Conservation (phyloP, 2,329 filamentous ascomycete species). For the Coleophoma crateriformis region DNA sequence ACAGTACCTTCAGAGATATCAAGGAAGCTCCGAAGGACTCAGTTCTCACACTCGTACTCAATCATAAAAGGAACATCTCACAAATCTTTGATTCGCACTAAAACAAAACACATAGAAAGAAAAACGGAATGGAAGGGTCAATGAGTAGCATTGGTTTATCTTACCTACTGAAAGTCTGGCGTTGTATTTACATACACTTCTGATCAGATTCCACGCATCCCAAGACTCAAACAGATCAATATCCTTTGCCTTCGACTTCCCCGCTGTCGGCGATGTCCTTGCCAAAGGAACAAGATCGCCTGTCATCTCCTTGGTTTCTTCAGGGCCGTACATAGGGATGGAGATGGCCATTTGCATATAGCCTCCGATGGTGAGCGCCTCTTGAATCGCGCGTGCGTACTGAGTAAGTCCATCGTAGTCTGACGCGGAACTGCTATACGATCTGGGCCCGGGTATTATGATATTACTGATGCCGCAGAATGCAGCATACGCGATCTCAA, state of each 20-base stretch:
- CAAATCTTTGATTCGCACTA: neutral
- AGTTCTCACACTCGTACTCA: slow-evolving; percentile 9
- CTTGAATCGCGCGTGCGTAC: slow-evolving; percentile 79
- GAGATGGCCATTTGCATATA: slow-evolving; percentile 78
- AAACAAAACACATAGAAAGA: slow-evolving; percentile 7
- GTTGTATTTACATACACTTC: slow-evolving; percentile 81
- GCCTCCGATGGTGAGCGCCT: slow-evolving; percentile 67
- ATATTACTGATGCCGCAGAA: slow-evolving; percentile 88
- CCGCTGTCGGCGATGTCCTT: slow-evolving; percentile 20
- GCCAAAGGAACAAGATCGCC: slow-evolving; percentile 25
- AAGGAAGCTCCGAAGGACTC: slow-evolving; percentile 19
- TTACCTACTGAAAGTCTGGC: slow-evolving; percentile 77
- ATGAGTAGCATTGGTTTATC: slow-evolving; percentile 31
- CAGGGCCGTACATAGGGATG: slow-evolving; percentile 76
- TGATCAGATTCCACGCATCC: slow-evolving; percentile 91
- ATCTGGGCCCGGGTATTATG: slow-evolving; percentile 71
- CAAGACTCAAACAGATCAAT: slow-evolving; percentile 74
- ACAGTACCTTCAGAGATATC: slow-evolving; percentile 21
- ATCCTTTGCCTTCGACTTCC: slow-evolving; percentile 34
- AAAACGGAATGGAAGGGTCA: slow-evolving; percentile 9
- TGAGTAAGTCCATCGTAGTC: slow-evolving; percentile 54
- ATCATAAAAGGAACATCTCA: neutral
- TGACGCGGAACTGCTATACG: slow-evolving; percentile 46
- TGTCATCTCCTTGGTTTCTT: slow-evolving; percentile 37
- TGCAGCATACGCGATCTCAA: slow-evolving; percentile 90